phyloP scores from a whole-genome alignment of 2,329 filamentous ascomycete species.

The Fusarium setosum region DNA sequence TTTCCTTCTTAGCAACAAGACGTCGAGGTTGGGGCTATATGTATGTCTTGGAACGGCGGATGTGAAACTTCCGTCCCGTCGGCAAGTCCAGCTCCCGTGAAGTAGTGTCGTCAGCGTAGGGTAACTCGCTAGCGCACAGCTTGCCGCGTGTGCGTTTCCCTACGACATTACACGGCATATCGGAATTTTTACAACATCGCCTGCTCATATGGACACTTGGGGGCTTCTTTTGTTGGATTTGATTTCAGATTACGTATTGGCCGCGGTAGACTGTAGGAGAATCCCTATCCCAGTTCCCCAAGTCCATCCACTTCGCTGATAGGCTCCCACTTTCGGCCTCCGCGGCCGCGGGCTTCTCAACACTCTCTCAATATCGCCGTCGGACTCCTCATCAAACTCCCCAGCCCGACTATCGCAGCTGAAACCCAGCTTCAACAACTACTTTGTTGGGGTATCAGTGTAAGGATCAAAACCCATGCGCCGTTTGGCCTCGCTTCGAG shows the following conservation, averaged over 20 bases:
- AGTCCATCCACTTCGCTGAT: background rate
- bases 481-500: conserved; percentile 58
- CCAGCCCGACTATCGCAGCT: background rate
- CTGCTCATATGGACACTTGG: too few relatives aligned
- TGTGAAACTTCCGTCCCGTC: conserved; percentile 17
- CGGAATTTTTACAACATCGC: too few relatives aligned
- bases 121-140: background rate
- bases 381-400: conserved; percentile 4
- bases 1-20: background rate
- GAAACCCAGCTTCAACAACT: background rate
- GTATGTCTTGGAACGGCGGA: conserved; percentile 6
- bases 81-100: background rate
- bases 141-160: background rate
- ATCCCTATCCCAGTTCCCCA: too few relatives aligned
- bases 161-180: too few relatives aligned
- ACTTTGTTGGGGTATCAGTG: conserved; percentile 54
- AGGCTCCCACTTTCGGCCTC: background rate
- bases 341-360: conserved; percentile 4
- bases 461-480: conserved; percentile 69
- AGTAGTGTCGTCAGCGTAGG: conserved; percentile 33
- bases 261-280: too few relatives aligned
- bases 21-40: background rate
- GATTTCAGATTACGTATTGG: background rate
- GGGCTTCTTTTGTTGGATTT: too few relatives aligned
- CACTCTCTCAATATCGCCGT: conserved; percentile 7